Evolutionary conservation across 805 yeast species (phyloP).

Genomic region (Candida vaughaniae): DNA sequence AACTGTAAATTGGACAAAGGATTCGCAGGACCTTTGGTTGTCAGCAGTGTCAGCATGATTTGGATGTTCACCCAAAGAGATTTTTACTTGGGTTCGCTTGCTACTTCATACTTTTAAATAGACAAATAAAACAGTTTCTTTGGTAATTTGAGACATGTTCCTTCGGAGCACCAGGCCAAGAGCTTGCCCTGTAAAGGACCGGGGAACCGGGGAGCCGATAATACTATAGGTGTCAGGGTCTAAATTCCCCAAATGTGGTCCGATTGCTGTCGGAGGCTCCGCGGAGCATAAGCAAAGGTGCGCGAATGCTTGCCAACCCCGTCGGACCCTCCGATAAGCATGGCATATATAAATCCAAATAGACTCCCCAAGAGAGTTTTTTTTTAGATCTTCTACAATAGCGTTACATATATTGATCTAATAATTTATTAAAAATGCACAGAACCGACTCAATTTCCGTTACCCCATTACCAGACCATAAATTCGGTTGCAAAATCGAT

Average conservation of each 20-base stretch:
- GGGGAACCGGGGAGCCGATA: constrained; percentile 1
- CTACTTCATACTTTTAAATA: no score
- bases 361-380: no score
- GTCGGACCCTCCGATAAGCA: constrained; percentile 15
- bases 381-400: no score
- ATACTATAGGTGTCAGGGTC: neutral
- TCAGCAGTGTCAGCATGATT: constrained; percentile 63
- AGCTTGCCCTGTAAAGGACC: no score
- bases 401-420: no score
- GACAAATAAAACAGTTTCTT: neutral
- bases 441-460: constrained; percentile 23
- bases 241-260: no score
- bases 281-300: constrained; percentile 6
- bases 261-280: constrained; percentile 3
- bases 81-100: constrained; percentile 43
- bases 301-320: no score
- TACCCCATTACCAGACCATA: constrained; percentile 47
- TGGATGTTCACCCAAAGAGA: constrained; percentile 82
- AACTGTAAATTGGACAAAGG: constrained; percentile 88
- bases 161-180: no score
- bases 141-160: no score
- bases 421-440: constrained; percentile 17
- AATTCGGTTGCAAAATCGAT: constrained; percentile 67
- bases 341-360: no score
- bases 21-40: constrained; percentile 79